Percentiles rank a stretch among this genome's conserved stretches.
These are phyloP conservation scores for Lentinula novae-zelandiae DNA, from an alignment of 1,284 basidiomycete species.

Conservation along the genomic window DNA sequence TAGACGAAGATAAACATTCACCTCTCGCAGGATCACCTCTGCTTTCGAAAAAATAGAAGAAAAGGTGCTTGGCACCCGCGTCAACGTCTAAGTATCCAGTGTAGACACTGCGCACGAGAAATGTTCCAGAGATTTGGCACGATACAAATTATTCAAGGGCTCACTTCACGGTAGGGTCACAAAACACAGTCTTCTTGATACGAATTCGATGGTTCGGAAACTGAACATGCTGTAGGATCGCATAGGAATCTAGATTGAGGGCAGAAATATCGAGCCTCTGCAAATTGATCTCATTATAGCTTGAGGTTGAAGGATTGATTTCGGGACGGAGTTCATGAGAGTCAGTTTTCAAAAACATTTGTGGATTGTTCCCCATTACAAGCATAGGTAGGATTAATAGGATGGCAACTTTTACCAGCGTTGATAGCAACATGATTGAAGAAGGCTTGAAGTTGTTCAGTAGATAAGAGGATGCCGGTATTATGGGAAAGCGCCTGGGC, in stretches of 20 bases:
- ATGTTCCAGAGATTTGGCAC: background rate
- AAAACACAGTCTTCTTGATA: slow-evolving; percentile 58
- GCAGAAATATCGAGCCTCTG: slow-evolving; percentile 22
- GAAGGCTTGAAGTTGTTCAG: background rate
- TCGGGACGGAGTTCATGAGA: background rate
- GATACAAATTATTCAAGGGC: background rate
- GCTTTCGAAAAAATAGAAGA: slow-evolving; percentile 87
- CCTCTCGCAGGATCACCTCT: slow-evolving; percentile 58
- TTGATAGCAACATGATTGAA: background rate
- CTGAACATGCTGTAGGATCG: slow-evolving; percentile 39
- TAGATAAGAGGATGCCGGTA: too few species aligned
- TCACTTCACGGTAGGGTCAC: slow-evolving; percentile 64
- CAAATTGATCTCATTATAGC: too few species aligned
- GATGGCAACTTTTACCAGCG: background rate
- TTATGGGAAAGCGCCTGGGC: background rate
- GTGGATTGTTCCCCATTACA: background rate
- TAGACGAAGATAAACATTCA: slow-evolving; percentile 14
- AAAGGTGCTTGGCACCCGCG: slow-evolving; percentile 44
- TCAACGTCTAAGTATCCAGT: slow-evolving; percentile 64
- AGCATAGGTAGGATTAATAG: background rate
- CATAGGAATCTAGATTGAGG: slow-evolving; percentile 35
- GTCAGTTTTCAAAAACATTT: background rate
- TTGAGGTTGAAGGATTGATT: too few species aligned
- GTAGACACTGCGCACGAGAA: slow-evolving; percentile 38
- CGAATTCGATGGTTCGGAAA: slow-evolving; percentile 54